A percentile compares a stretch with the other conserved stretches of the same genome.
Conservation (phyloP, 192 early-diverging fungal species). For the Funneliformis geosporum region DNA sequence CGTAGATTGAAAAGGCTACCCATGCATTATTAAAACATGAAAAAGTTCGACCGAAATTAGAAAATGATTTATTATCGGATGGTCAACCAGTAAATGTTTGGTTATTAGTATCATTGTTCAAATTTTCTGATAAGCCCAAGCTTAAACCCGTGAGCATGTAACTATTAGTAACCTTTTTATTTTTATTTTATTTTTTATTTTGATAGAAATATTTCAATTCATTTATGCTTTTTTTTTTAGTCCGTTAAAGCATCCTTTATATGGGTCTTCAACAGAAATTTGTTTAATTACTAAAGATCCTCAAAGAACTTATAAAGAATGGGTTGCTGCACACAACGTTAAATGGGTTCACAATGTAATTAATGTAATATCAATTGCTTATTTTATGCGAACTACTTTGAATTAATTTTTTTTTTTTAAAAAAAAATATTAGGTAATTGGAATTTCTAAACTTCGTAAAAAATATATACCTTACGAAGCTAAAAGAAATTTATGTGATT, state of each 20-base stretch:
- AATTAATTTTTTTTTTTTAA: not conserved
- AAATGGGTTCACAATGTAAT: slow-evolving; percentile 63
- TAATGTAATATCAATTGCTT: slow-evolving; percentile 49
- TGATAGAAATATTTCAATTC: not conserved
- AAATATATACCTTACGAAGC: slow-evolving; percentile 83
- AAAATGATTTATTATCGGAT: not conserved
- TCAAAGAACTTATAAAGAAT: slow-evolving; percentile 74
- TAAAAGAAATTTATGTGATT: slow-evolving; percentile 68
- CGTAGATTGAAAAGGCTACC: not conserved
- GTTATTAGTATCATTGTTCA: not conserved
- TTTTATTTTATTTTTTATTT: not conserved
- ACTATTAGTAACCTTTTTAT: not conserved
- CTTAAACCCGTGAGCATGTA: not conserved
- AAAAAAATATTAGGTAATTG: slow-evolving; percentile 61
- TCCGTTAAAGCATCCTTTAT: slow-evolving; percentile 69
- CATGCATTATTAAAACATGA: not conserved
- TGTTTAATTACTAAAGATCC: slow-evolving; percentile 91
- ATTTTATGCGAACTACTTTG: not conserved
- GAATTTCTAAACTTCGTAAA: slow-evolving; percentile 72
- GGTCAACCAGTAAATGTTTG: not conserved
- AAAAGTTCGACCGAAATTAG: not conserved
- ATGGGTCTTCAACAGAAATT: slow-evolving; percentile 65
- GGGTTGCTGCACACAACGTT: slow-evolving; percentile 64
- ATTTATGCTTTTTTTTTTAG: slow-evolving; percentile 35
- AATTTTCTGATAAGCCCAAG: not conserved